Conservation (phyloP, 257 asterid genomes). For the Nyctanthes arbortristis region DNA sequence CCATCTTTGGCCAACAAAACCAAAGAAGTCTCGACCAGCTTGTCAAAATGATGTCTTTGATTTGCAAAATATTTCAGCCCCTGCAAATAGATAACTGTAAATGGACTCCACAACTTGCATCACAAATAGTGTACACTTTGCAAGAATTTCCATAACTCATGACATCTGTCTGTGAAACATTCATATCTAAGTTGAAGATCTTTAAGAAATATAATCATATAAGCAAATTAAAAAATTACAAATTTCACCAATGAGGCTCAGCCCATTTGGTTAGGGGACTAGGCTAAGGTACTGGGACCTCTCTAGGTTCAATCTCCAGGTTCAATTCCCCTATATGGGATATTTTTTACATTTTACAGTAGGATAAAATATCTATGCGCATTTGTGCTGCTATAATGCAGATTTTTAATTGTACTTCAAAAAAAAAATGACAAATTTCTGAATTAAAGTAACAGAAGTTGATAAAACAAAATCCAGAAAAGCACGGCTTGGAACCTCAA, state of each 20-base stretch:
- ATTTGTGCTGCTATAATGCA: no score
- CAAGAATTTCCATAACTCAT: neutral
- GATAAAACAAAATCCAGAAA: neutral
- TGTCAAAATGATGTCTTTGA: conserved; percentile 62
- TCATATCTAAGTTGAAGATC: neutral
- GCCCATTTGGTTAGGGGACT: no score
- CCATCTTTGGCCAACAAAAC: conserved; percentile 59
- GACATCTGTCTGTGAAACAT: neutral
- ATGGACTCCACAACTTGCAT: conserved; percentile 15
- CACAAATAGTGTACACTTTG: neutral
- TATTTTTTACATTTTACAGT: no score
- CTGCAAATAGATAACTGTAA: conserved; percentile 41
- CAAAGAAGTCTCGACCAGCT: conserved; percentile 68
- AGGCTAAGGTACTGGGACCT: no score
- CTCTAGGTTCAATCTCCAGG: no score
- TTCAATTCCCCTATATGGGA: no score
- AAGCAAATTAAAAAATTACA: no score
- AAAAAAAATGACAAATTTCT: no score
- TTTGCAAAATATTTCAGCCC: conserved; percentile 74
- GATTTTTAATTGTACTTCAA: no score
- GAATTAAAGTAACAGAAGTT: no score
- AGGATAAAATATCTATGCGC: no score
- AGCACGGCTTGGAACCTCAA: neutral
- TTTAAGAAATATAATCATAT: neutral
- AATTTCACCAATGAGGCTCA: no score